Conservation (phyloP, 331 rosid species). For the Erythrophleum ivorense region DNA sequence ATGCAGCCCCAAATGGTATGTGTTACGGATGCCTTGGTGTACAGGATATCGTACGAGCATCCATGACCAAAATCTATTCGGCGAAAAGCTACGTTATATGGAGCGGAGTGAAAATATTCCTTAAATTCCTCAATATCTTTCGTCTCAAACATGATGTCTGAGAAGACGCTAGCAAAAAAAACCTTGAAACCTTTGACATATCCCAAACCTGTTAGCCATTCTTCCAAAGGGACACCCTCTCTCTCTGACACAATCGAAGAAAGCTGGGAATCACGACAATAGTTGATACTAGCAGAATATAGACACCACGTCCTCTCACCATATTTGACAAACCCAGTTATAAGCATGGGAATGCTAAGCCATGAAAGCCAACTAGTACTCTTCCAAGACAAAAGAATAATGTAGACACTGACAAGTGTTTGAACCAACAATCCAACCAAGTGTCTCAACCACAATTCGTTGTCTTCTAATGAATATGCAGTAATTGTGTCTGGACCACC, state of each 20-base stretch:
- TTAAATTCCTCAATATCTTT: too few species aligned
- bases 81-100: too few species aligned
- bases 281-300: neutral
- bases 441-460: slow-evolving; percentile 27
- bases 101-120: too few species aligned
- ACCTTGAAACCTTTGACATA: too few species aligned
- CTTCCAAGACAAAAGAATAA: slow-evolving; percentile 1
- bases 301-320: slow-evolving; percentile 6
- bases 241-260: neutral
- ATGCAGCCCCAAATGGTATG: slow-evolving; percentile 6
- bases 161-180: too few species aligned
- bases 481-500: slow-evolving; percentile 38
- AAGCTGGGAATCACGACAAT: neutral
- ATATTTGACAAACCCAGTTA: slow-evolving; percentile 11
- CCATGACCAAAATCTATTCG: too few species aligned
- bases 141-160: too few species aligned
- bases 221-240: neutral
- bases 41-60: neutral
- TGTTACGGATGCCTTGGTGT: slow-evolving; percentile 6
- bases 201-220: neutral
- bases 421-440: neutral
- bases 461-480: slow-evolving; percentile 35
- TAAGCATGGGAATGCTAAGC: neutral
- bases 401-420: neutral
- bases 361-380: neutral